Conservation (phyloP, 176 grass and related monocot genomes). For the Oryza nivara region DNA sequence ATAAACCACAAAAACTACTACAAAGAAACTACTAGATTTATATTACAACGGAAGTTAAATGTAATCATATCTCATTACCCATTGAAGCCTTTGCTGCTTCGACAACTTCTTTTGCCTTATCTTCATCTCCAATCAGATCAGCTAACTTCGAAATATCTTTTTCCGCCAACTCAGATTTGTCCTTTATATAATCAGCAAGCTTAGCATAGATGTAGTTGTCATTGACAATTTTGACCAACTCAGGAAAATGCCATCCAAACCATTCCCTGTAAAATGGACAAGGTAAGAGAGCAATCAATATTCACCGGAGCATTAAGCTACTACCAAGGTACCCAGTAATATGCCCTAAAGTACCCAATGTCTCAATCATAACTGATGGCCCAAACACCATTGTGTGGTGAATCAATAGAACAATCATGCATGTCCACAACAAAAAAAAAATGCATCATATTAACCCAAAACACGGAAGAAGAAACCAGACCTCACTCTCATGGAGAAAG, state of each 20-base stretch:
- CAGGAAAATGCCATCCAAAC: constrained; percentile 89
- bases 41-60: neutral
- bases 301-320: neutral
- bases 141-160: constrained; percentile 59
- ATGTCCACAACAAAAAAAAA: neutral
- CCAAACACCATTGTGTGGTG: neutral
- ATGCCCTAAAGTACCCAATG: neutral
- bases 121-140: constrained; percentile 78
- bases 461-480: constrained; percentile 5
- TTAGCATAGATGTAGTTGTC: constrained; percentile 93
- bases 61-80: constrained; percentile 46
- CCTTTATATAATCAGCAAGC: constrained; percentile 62
- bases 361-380: neutral
- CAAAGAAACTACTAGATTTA: neutral
- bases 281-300: neutral
- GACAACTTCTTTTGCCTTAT: constrained; percentile 93
- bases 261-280: constrained; percentile 63
- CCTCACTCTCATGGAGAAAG: constrained; percentile 94
- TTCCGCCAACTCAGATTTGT: constrained; percentile 80
- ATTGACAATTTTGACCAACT: constrained; percentile 80
- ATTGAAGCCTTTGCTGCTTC: constrained; percentile 94
- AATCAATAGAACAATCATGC: neutral
- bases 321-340: neutral
- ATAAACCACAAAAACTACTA: neutral
- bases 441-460: neutral